Evolutionary conservation across 805 yeast genomes (phyloP).

Genomic region (Yamadazyma philogaea): DNA sequence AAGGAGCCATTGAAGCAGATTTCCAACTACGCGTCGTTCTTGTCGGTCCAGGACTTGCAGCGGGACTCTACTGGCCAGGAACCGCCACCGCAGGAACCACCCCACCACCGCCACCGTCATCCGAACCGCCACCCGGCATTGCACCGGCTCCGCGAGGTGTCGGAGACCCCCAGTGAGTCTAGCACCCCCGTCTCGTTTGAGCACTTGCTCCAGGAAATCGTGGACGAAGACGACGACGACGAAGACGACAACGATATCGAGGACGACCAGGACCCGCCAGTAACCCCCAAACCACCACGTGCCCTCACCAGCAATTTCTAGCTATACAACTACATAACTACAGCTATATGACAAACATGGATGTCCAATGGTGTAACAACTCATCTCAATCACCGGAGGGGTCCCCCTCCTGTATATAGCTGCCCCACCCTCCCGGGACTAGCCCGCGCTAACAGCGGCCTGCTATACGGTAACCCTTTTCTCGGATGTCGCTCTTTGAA

Average conservation of each 20-base stretch:
- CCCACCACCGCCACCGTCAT: conserved; percentile 8
- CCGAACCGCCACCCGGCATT: conserved; percentile 11
- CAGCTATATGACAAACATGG: too few relatives aligned
- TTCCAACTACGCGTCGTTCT: conserved; percentile 34
- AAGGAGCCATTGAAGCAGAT: conserved; percentile 39
- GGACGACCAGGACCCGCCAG: neutral
- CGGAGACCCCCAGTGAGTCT: neutral
- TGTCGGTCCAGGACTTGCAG: conserved; percentile 40
- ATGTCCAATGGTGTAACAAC: too few relatives aligned
- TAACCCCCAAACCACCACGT: neutral
- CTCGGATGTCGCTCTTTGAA: conserved; percentile 49
- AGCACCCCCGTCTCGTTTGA: conserved; percentile 12
- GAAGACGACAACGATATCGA: neutral
- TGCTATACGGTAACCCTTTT: neutral
- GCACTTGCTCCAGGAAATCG: conserved; percentile 16
- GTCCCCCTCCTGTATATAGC: too few relatives aligned
- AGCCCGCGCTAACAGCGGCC: neutral
- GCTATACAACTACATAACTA: too few relatives aligned
- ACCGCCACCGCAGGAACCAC: neutral
- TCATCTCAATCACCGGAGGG: too few relatives aligned
- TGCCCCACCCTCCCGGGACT: too few relatives aligned
- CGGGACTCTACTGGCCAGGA: neutral
- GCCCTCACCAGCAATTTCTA: too few relatives aligned
- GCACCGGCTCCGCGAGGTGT: neutral
- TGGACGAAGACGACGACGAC: conserved; percentile 17